Evolutionary conservation across 2,329 filamentous ascomycete genomes (phyloP).

Genomic region (Diaporthe sp.): DNA sequence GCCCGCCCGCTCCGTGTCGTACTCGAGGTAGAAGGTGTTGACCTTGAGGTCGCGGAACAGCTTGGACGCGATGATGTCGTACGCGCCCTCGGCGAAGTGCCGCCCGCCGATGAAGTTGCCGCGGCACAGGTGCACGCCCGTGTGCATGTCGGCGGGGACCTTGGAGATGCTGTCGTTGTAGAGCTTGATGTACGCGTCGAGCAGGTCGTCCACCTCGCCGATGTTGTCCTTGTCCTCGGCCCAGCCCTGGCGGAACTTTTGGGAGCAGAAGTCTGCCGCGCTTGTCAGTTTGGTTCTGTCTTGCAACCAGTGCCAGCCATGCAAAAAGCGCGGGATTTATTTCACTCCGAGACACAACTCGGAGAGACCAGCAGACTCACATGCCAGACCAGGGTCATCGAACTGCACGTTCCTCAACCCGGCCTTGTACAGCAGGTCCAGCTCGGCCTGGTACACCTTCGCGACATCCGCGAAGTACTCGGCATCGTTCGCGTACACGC

Average conservation of each 20-base stretch:
- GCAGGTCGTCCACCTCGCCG: conserved; percentile 77
- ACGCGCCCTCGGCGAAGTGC: conserved; percentile 76
- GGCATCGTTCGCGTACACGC: conserved; percentile 68
- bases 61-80: conserved; percentile 77
- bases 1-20: conserved; percentile 75
- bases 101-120: conserved; percentile 77
- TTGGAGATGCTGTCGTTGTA: conserved; percentile 80
- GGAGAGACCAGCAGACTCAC: conserved; percentile 57
- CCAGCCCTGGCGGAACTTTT: conserved; percentile 80
- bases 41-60: conserved; percentile 75
- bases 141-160: conserved; percentile 78
- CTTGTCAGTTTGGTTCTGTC: not conserved
- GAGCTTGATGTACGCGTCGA: conserved; percentile 81
- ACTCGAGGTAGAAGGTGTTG: conserved; percentile 79
- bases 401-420: conserved; percentile 77
- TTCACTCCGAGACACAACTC: not conserved
- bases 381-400: conserved; percentile 77
- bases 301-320: not conserved
- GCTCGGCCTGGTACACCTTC: conserved; percentile 75
- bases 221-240: conserved; percentile 76
- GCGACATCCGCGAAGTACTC: conserved; percentile 77
- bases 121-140: conserved; percentile 82
- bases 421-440: conserved; percentile 72
- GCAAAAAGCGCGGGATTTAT: not conserved
- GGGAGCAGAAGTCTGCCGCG: conserved; percentile 76